phyloP scores from a whole-genome alignment of 352 stramenopile genomes.

The Halophytophthora polymorphica region DNA sequence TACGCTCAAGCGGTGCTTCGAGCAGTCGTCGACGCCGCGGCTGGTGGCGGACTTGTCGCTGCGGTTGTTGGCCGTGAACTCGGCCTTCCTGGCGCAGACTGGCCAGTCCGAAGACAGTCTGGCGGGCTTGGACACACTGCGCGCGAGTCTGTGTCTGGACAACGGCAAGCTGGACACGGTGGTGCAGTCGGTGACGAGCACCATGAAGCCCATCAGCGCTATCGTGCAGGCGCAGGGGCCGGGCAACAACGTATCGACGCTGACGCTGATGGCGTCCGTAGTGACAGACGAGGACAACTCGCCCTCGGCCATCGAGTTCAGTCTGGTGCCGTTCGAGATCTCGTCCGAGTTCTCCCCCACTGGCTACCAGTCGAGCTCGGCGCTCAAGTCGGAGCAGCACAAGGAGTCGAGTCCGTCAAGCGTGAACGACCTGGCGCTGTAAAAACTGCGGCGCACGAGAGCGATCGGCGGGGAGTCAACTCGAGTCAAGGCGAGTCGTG shows the following conservation, averaged over 20 bases:
- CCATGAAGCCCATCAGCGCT: constrained; percentile 36
- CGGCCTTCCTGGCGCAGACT: constrained; percentile 48
- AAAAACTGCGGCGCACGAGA: too few species aligned
- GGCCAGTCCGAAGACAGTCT: constrained; percentile 37
- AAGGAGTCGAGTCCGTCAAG: constrained; percentile 21
- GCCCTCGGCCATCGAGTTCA: constrained; percentile 54
- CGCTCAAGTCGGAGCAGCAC: too few species aligned
- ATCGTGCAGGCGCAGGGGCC: constrained; percentile 47
- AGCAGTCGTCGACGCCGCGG: constrained; percentile 56
- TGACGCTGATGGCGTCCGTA: constrained; percentile 56
- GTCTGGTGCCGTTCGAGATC: constrained; percentile 61
- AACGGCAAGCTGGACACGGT: constrained; percentile 42
- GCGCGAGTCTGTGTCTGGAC: constrained; percentile 49
- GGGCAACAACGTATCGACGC: constrained; percentile 36
- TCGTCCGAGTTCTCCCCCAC: constrained; percentile 31
- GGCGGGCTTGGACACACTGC: constrained; percentile 36
- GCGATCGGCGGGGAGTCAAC: too few species aligned
- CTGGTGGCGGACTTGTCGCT: constrained; percentile 52
- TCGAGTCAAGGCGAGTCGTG: too few species aligned
- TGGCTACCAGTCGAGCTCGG: constrained; percentile 12
- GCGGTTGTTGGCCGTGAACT: constrained; percentile 54
- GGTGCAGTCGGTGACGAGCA: constrained; percentile 37
- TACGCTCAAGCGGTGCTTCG: constrained; percentile 67
- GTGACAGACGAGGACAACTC: constrained; percentile 59
- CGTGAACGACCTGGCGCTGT: constrained; percentile 52